Evolutionary conservation across 345 rosid species (phyloP).

Genomic region (Citropsis articulata): DNA sequence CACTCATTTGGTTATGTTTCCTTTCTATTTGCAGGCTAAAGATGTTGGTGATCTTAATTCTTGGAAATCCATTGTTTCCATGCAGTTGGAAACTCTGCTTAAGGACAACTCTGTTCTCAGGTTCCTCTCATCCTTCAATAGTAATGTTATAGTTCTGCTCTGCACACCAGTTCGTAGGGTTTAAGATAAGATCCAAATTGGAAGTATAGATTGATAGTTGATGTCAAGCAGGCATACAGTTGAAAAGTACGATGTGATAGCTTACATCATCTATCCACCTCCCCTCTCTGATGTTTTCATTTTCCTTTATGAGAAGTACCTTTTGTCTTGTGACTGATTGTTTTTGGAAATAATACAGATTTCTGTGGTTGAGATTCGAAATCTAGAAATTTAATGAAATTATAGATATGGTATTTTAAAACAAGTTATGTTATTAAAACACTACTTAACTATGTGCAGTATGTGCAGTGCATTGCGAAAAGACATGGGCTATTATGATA

Average conservation of each 20-base stretch:
- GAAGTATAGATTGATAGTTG: neutral
- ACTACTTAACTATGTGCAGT: neutral
- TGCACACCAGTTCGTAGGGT: neutral
- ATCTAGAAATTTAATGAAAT: neutral
- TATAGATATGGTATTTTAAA: neutral
- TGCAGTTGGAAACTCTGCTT: constrained; percentile 39
- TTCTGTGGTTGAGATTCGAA: neutral
- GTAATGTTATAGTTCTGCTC: neutral
- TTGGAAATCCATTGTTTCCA: constrained; percentile 61
- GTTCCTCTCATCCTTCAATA: constrained; percentile 26
- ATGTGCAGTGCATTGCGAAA: neutral
- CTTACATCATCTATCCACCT: neutral
- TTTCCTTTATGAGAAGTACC: too few species aligned
- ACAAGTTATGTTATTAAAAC: neutral
- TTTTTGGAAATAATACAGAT: neutral
- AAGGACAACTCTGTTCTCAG: constrained; percentile 57
- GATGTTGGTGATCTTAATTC: constrained; percentile 65
- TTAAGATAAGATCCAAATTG: neutral
- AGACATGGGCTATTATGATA: neutral
- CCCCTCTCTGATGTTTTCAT: neutral
- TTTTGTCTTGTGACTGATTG: too few species aligned
- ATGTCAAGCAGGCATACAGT: neutral
- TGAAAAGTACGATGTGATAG: neutral
- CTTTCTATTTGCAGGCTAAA: constrained; percentile 43
- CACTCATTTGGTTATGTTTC: constrained; percentile 5